These are phyloP conservation scores for Alternaria arborescens DNA, from an alignment of 2,329 filamentous ascomycete genomes.

Conservation along the genomic window DNA sequence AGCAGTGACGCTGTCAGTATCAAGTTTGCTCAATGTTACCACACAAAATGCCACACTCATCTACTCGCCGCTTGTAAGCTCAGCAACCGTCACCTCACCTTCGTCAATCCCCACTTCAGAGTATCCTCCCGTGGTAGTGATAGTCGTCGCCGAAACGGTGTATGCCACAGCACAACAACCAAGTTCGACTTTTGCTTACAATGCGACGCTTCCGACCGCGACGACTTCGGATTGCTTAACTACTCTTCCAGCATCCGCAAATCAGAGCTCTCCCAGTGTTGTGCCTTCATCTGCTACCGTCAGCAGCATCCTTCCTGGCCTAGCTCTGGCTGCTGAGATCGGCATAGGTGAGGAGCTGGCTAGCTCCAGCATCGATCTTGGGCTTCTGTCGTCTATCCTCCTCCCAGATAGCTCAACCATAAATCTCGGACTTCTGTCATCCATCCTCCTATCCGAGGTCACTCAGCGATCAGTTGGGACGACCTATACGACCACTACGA, in stretches of 20 bases:
- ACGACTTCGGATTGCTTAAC: neutral
- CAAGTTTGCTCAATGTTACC: conserved; percentile 1
- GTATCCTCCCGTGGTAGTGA: conserved; percentile 5
- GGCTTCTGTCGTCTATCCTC: conserved; percentile 12
- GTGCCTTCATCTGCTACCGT: neutral
- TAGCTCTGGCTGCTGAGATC: neutral
- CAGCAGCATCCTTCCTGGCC: neutral
- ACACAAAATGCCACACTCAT: conserved; percentile 8
- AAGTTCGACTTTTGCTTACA: neutral
- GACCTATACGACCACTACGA: neutral
- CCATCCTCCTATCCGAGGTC: conserved; percentile 6
- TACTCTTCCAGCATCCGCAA: neutral
- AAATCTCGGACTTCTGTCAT: conserved; percentile 12
- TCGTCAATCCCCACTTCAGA: conserved; percentile 2
- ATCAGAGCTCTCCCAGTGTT: neutral
- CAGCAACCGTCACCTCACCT: neutral
- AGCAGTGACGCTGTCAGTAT: neutral
- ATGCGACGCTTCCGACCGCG: neutral
- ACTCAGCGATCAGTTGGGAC: neutral
- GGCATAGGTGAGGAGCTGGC: neutral
- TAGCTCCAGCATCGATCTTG: conserved; percentile 7
- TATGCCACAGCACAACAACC: conserved; percentile 2
- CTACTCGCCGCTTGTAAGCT: conserved; percentile 10
- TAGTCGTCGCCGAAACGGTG: conserved; percentile 8
- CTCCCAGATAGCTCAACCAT: conserved; percentile 4